A percentile compares a stretch with the other conserved stretches of the same genome.
Conservation (phyloP, 768 basidiomycete genomes). For the Mycena rosella region DNA sequence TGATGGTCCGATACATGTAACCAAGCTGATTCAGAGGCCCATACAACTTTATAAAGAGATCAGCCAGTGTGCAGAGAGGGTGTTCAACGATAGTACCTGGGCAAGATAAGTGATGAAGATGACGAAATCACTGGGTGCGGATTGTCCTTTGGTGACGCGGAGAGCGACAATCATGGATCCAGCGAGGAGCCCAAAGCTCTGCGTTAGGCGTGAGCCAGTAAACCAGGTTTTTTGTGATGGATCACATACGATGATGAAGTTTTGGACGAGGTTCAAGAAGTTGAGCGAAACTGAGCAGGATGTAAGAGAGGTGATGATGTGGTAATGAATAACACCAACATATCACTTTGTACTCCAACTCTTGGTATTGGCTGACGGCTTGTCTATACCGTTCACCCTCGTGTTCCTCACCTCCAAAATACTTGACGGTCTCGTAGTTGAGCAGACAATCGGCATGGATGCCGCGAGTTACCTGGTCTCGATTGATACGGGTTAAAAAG, state of each 20-base stretch:
- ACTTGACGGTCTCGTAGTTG: slow-evolving; percentile 90
- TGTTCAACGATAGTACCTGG: slow-evolving; percentile 59
- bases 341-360: slow-evolving; percentile 79
- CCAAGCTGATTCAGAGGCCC: slow-evolving; percentile 83
- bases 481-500: slow-evolving; percentile 5
- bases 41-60: slow-evolving; percentile 62
- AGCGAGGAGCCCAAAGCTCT: slow-evolving; percentile 84
- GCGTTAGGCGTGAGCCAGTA: slow-evolving; percentile 41
- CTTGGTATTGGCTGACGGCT: slow-evolving; percentile 81
- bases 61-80: neutral
- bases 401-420: slow-evolving; percentile 88
- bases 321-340: slow-evolving; percentile 55
- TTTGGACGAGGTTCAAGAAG: slow-evolving; percentile 82
- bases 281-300: slow-evolving; percentile 70
- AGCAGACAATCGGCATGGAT: slow-evolving; percentile 87
- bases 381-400: slow-evolving; percentile 79
- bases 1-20: slow-evolving; percentile 81
- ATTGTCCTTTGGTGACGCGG: slow-evolving; percentile 68
- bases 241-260: slow-evolving; percentile 78
- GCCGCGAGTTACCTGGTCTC: slow-evolving; percentile 73
- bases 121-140: slow-evolving; percentile 73
- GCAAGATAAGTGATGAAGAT: slow-evolving; percentile 87
- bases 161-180: slow-evolving; percentile 85
- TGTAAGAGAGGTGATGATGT: slow-evolving; percentile 11
- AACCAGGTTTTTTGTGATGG: too few species aligned